Evolutionary conservation across 345 rosid genomes (phyloP).

Genomic region (Pistacia integerrima): DNA sequence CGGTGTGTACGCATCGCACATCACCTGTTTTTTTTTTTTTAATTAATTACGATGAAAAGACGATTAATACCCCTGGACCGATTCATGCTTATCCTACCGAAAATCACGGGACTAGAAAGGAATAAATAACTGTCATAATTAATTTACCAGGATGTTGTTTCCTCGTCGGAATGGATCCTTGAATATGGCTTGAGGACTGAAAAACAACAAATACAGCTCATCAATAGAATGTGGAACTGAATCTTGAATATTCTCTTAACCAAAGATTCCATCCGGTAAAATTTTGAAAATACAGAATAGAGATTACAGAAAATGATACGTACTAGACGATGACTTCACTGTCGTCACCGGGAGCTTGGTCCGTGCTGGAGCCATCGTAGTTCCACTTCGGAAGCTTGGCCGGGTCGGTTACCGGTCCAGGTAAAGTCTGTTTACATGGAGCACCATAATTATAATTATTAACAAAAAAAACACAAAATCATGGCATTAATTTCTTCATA

Average conservation of each 20-base stretch:
- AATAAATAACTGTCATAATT: neutral
- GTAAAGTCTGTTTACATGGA: constrained; percentile 47
- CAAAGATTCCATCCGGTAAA: neutral
- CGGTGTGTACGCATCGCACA: constrained; percentile 75
- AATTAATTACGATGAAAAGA: neutral
- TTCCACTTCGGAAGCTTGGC: constrained; percentile 77
- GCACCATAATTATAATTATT: too few species aligned
- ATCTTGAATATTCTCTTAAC: neutral
- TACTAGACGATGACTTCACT: constrained; percentile 81
- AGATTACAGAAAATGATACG: constrained; percentile 18
- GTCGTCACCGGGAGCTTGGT: constrained; percentile 75
- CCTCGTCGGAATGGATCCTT: constrained; percentile 77
- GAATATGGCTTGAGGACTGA: constrained; percentile 74
- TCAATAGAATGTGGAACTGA: neutral
- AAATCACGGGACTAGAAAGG: constrained; percentile 9
- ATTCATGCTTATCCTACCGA: neutral
- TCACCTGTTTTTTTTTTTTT: constrained; percentile 38
- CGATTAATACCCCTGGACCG: constrained; percentile 12
- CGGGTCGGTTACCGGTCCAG: constrained; percentile 58
- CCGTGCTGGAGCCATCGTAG: constrained; percentile 81
- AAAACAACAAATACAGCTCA: neutral
- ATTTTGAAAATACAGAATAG: neutral
- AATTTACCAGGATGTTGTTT: constrained; percentile 69
- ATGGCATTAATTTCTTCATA: neutral
- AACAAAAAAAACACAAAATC: neutral